Conservation (phyloP, 306 rosid genomes). For the Carpinus viminea region DNA sequence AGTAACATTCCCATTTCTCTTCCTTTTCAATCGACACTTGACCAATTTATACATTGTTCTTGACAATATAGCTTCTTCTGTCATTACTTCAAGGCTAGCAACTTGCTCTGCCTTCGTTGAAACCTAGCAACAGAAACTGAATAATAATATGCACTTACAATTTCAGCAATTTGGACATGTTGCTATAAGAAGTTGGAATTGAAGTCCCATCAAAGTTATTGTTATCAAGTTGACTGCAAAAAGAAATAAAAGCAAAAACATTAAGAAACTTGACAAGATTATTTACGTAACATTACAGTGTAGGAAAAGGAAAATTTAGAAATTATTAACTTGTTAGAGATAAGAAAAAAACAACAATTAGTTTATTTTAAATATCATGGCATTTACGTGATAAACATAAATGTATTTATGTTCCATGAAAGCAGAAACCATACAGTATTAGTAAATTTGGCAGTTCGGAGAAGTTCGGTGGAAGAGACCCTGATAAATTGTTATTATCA, state of each 20-base stretch:
- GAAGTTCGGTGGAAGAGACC: constrained; percentile 69
- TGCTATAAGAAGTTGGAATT: constrained; percentile 67
- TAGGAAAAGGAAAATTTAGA: not conserved
- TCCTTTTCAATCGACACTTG: not conserved
- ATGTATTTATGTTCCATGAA: constrained; percentile 14
- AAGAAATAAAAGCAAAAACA: constrained; percentile 23
- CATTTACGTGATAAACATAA: not conserved
- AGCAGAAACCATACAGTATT: constrained; percentile 49
- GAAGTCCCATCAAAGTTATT: constrained; percentile 65
- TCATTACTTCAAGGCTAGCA: constrained; percentile 1
- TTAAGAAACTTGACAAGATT: constrained; percentile 5
- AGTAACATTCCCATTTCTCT: constrained; percentile 1
- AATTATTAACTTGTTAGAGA: not conserved
- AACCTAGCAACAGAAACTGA: constrained; percentile 9
- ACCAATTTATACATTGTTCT: not conserved
- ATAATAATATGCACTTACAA: constrained; percentile 57
- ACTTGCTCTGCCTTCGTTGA: constrained; percentile 12
- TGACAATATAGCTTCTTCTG: not conserved
- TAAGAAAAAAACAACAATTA: constrained; percentile 3
- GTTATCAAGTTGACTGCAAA: constrained; percentile 90
- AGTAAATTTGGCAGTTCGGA: constrained; percentile 46
- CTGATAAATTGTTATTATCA: constrained; percentile 87
- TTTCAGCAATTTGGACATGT: constrained; percentile 59
- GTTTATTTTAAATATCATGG: not conserved
- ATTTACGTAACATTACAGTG: constrained; percentile 9